Base-by-base conservation (phyloP, 441 rosid genomes). In the Bruguiera hainesii region DNA sequence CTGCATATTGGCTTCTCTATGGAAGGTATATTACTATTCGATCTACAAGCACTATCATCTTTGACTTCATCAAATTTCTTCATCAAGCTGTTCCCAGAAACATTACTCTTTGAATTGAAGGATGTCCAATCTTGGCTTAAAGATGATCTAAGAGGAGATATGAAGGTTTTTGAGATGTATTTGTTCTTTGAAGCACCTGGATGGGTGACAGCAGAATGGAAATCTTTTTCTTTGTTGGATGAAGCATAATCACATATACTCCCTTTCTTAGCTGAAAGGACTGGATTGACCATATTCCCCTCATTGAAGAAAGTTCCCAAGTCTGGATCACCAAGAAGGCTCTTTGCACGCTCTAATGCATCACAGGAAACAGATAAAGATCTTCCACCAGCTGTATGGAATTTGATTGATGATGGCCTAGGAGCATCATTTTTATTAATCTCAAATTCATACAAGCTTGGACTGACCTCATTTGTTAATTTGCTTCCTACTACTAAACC, bases 261-360 rank as follows among this genome's bases (percentile, higher is more conserved):
- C 62, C 68, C 83, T 52, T 79, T 74, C 57, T 53, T 71, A 73
- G 66, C 75, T 39, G 83, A 73, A 71, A 64, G 68, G 20, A 76
- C 71, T n/a, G 70, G 73, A 73, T 76, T 84, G 73, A 66, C 75
- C 31, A 58, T 67, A 28, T 79, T 80, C 55, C 57, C 85, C 71
- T 82, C 85, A 64, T 78, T 77, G 62, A 83, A 81, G 72, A 84
- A 78, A 81, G 66, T 65, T 70, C 86, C 97, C 35, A 87, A 60
- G 60, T 88, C 98, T 21, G 97, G 94, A 61, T 86, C 97, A 66
- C 98, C 98, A 77, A 96, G 98, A 82, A 93, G 97, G 56, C 81
- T 87, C 78, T 87, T 90, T 69, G 96, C 97, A 71, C 97, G 97
- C 60, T 82, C 80, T 77, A 96, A 73, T 66, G 98, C 97, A 73